phyloP scores from a whole-genome alignment of 2,329 filamentous ascomycete species.

The Ophiostoma australiae region DNA sequence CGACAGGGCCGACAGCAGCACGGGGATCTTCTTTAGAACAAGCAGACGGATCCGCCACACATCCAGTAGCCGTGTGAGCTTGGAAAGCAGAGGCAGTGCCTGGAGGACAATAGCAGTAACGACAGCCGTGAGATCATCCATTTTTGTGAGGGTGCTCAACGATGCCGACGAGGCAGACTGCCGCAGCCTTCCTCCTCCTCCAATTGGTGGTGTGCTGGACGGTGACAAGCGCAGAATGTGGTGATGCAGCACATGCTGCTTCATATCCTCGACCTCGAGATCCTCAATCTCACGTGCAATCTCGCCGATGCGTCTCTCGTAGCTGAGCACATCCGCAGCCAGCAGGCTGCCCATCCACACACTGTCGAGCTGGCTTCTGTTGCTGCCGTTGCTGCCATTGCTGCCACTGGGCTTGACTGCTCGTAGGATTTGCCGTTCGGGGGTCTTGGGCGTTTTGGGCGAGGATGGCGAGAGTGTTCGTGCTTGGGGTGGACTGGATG shows the following conservation, averaged over 20 bases:
- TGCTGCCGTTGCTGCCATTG: background rate
- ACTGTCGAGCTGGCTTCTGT: constrained; percentile 24
- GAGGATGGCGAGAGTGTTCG: background rate
- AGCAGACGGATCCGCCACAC: constrained; percentile 72
- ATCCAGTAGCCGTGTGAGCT: constrained; percentile 65
- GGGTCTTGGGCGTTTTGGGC: constrained; percentile 24
- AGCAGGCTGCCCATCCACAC: constrained; percentile 67
- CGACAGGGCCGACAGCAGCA: constrained; percentile 60
- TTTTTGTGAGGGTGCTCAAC: constrained; percentile 54
- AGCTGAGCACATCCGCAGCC: constrained; percentile 56
- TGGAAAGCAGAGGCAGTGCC: constrained; percentile 73
- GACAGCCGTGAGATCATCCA: constrained; percentile 87
- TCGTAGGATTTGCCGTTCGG: constrained; percentile 22
- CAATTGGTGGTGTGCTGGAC: constrained; percentile 39
- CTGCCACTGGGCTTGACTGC: background rate
- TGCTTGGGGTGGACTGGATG: constrained; percentile 18
- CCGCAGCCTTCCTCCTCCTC: constrained; percentile 27
- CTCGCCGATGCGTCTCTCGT: constrained; percentile 68
- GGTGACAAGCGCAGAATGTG: constrained; percentile 63
- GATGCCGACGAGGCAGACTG: constrained; percentile 36
- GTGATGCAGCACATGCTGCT: constrained; percentile 76
- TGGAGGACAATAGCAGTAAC: constrained; percentile 90
- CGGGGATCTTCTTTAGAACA: constrained; percentile 68
- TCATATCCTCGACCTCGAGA: constrained; percentile 79
- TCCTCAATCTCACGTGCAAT: constrained; percentile 66